Evolutionary conservation across 2,329 filamentous ascomycete genomes (phyloP).

Genomic region (Colletotrichum gigasporum): DNA sequence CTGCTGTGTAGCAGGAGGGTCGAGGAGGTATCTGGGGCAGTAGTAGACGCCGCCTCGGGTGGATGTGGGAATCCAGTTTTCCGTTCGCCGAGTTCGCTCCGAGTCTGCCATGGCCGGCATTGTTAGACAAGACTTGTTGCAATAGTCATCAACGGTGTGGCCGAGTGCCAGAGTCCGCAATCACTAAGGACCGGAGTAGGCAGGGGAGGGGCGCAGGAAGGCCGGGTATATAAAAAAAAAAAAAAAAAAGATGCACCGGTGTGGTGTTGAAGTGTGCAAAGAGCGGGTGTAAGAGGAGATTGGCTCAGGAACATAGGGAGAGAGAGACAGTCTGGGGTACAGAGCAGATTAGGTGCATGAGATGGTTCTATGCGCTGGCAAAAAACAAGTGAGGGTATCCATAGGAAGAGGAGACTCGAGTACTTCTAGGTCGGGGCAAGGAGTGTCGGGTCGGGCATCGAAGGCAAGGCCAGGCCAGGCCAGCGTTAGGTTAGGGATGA

Average conservation of each 20-base stretch:
- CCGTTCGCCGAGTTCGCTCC: conserved; percentile 29
- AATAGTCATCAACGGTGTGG: conserved; percentile 16
- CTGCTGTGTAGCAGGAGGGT: conserved; percentile 25
- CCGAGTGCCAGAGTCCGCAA: conserved; percentile 21
- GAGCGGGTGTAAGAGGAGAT: neutral
- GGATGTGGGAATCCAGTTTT: conserved; percentile 33
- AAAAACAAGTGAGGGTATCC: conserved; percentile 34
- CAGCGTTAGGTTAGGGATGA: conserved; percentile 30
- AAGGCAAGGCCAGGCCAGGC: no score
- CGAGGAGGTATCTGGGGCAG: conserved; percentile 35
- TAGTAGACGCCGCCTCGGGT: conserved; percentile 40
- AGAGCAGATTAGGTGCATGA: conserved; percentile 31
- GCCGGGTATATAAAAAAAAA: conserved; percentile 17
- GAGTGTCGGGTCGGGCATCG: conserved; percentile 29
- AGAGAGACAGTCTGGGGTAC: conserved; percentile 10
- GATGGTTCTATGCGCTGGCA: conserved; percentile 34
- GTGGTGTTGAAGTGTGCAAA: neutral
- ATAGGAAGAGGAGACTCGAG: conserved; percentile 28
- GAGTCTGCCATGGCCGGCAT: conserved; percentile 32
- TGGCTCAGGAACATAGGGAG: conserved; percentile 17
- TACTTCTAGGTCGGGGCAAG: conserved; percentile 24
- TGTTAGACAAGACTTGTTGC: conserved; percentile 25
- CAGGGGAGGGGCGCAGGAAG: neutral
- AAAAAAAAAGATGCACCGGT: neutral
- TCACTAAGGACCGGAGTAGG: conserved; percentile 10